phyloP scores from a whole-genome alignment of 108 stramenopile genomes.

The Pseudonitzschia pungens region DNA sequence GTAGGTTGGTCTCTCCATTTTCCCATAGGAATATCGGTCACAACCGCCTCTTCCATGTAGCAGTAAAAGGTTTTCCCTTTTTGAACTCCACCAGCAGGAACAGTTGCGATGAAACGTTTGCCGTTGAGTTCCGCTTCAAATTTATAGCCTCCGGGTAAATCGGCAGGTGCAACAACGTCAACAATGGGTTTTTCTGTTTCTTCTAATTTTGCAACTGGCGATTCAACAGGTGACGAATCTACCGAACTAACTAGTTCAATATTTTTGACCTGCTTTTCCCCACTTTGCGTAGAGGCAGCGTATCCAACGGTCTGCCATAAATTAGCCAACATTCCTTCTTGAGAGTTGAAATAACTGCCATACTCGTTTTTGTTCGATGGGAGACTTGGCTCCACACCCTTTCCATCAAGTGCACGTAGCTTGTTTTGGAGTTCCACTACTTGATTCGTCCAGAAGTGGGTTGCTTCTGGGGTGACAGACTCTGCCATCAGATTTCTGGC shows the following conservation, averaged over 20 bases:
- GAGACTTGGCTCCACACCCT: constrained; percentile 1
- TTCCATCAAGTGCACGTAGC: constrained; percentile 40
- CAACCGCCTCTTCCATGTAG: constrained; percentile 63
- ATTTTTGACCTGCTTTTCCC: not conserved
- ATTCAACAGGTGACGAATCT: not conserved
- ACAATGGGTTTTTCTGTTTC: constrained; percentile 30
- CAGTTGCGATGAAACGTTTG: constrained; percentile 59
- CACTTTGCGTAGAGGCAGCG: constrained; percentile 3
- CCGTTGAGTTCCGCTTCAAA: constrained; percentile 80
- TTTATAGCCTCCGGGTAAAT: constrained; percentile 76
- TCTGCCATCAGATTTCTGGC: constrained; percentile 67
- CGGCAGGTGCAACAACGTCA: constrained; percentile 79
- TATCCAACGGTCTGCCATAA: constrained; percentile 15
- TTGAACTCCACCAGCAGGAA: constrained; percentile 73
- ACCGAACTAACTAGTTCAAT: not conserved
- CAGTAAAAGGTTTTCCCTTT: constrained; percentile 73
- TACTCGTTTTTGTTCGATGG: not conserved
- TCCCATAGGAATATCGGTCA: constrained; percentile 42
- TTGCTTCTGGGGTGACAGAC: constrained; percentile 70
- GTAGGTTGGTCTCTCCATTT: constrained; percentile 65
- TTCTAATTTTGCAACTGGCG: not conserved
- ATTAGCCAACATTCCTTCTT: not conserved
- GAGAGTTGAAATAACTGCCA: constrained; percentile 6
- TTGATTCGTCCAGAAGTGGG: constrained; percentile 74
- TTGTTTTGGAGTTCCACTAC: constrained; percentile 62